phyloP scores from a whole-genome alignment of 2,329 filamentous ascomycete species.

The Colletotrichum echinochloae region DNA sequence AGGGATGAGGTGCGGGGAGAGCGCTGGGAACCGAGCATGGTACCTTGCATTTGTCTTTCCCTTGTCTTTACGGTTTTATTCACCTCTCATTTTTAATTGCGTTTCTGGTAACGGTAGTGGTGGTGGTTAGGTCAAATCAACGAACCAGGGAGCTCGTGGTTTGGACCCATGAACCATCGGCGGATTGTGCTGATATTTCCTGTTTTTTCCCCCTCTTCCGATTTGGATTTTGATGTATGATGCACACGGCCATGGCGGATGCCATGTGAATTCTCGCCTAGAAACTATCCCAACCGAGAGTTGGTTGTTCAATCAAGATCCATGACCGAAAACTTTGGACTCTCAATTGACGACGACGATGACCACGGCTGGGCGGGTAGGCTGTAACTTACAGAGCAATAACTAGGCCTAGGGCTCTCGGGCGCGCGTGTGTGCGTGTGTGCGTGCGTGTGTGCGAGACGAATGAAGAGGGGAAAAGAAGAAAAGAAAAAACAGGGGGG shows the following conservation, averaged over 20 bases:
- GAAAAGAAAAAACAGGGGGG: too few species aligned
- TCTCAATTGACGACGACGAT: neutral
- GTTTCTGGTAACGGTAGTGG: neutral
- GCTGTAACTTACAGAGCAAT: neutral
- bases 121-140: conserved; percentile 1
- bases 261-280: neutral
- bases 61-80: neutral
- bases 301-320: neutral
- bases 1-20: neutral
- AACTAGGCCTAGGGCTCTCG: neutral
- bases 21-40: neutral
- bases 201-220: neutral
- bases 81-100: neutral
- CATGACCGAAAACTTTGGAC: neutral
- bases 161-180: neutral
- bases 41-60: neutral
- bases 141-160: neutral
- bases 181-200: neutral
- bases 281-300: neutral
- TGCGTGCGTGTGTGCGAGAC: neutral
- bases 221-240: neutral
- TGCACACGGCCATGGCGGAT: neutral
- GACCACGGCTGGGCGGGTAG: neutral
- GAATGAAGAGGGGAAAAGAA: neutral
- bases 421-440: neutral